Base-by-base conservation (phyloP, 176 grass and related monocot species). In the Calamus simplicifolius region DNA sequence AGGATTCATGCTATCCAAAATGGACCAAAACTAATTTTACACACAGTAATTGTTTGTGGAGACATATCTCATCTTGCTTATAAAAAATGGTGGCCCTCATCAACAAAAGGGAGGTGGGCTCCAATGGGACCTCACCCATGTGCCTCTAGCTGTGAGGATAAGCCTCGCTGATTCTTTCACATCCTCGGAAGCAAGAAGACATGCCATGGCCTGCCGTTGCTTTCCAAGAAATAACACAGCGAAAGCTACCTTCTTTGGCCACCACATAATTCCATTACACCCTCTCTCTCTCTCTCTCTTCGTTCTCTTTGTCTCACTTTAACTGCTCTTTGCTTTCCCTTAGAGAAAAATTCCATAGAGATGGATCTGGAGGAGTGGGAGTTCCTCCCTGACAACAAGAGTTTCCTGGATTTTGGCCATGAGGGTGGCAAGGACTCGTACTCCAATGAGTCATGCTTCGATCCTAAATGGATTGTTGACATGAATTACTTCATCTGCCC, bases 281-380 rank as follows among this genome's bases (percentile, higher is more conserved):
- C 23, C n/a, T 23, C 66, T 57, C 30, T 19, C 68, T 31, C 21
- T 23, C n/a, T 23, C 66, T 57, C 30, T 19, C 68, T 31, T 27
- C 16, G 53, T 43, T 2, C 35, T 13, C 35, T 43, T 13, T 62
- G 60, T 70, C 65, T 65, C 26, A 28, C 30, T 68, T 17, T 60
- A 52, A 48, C n/a, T 38, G 75, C 16, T 25, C 18, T 23, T 61
- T 57, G 30, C 26, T 73, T 31, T 19, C 18, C 64, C 61, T 54
- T 69, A 73, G 69, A 74, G 54, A 25, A 51, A 21, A 27, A 43
- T 31, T 71, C 17, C 27, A 38, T 63, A 30, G 75, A 87, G 74
- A 88, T 85, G 69, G 81, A 63, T 74, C 49, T 98, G 49, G 88
- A 92, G 21, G 88, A 92, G 17, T 98, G 94, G 94, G 94, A 89